Evolutionary conservation across 148 eudicot species (phyloP).

Genomic region (Rhododendron williamsianum): DNA sequence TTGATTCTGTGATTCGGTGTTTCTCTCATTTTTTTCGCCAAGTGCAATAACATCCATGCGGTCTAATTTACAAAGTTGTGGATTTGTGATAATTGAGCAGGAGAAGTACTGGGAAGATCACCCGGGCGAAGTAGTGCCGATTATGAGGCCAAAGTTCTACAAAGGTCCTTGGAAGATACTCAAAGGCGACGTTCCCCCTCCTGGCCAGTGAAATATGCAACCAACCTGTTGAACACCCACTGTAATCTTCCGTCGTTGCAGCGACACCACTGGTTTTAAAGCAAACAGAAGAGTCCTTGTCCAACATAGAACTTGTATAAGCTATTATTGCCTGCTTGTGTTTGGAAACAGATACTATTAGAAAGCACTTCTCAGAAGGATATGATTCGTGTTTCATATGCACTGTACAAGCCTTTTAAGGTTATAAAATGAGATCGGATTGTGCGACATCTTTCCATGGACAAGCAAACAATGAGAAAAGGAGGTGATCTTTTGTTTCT

Average conservation of each 20-base stretch:
- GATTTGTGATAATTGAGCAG: conserved; percentile 28
- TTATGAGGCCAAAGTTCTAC: conserved; percentile 83
- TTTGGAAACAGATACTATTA: neutral
- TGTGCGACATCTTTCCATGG: neutral
- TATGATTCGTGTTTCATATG: neutral
- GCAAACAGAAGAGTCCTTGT: neutral
- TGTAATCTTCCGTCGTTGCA: neutral
- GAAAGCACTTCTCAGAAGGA: neutral
- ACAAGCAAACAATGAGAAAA: neutral
- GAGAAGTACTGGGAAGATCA: conserved; percentile 94
- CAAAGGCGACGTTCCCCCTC: conserved; percentile 54
- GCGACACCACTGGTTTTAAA: neutral
- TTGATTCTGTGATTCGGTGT: neutral
- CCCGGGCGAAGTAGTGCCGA: conserved; percentile 70
- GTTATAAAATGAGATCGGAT: neutral
- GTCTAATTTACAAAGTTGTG: neutral
- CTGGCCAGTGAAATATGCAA: conserved; percentile 6
- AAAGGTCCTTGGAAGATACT: conserved; percentile 84
- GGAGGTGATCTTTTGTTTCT: neutral
- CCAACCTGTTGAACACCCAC: neutral
- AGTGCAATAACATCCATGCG: neutral
- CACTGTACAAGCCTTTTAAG: neutral
- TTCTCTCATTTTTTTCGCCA: neutral
- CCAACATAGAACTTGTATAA: neutral
- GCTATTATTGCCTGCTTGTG: neutral